These are phyloP conservation scores for Penicillium daleae DNA, from an alignment of 495 filamentous ascomycete genomes.

Conservation along the genomic window DNA sequence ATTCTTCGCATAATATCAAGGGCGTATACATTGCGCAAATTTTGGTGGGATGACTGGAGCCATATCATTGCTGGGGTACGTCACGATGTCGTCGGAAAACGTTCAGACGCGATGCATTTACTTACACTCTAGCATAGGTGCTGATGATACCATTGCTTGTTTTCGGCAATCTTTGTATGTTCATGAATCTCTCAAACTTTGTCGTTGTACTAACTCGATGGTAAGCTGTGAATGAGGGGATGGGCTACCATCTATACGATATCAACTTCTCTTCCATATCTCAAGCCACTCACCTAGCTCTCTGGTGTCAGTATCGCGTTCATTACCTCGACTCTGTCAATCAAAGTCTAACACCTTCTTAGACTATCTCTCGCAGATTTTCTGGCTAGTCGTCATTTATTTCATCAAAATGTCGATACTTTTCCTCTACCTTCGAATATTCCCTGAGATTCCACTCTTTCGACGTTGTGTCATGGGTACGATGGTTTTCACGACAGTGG, in stretches of 20 bases:
- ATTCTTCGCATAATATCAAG: constrained; percentile 12
- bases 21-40: constrained; percentile 8
- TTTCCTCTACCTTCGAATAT: constrained; percentile 25
- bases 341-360: background rate
- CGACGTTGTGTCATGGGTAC: constrained; percentile 5
- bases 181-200: background rate
- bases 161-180: constrained; percentile 15
- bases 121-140: background rate
- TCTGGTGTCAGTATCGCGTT: constrained; percentile 18
- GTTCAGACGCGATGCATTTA: background rate
- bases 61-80: constrained; percentile 18
- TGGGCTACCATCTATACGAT: constrained; percentile 24
- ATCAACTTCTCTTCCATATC: constrained; percentile 12
- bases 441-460: constrained; percentile 12
- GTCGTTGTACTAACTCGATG: background rate
- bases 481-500: constrained; percentile 11
- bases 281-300: background rate
- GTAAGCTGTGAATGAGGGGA: constrained; percentile 10
- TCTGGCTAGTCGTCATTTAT: constrained; percentile 16
- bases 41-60: constrained; percentile 27
- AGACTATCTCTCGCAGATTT: constrained; percentile 18
- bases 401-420: constrained; percentile 28
- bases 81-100: background rate
- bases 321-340: background rate
- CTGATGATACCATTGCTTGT: constrained; percentile 7